Evolutionary conservation across 345 rosid genomes (phyloP).

Genomic region (Dipteronia dyeriana): DNA sequence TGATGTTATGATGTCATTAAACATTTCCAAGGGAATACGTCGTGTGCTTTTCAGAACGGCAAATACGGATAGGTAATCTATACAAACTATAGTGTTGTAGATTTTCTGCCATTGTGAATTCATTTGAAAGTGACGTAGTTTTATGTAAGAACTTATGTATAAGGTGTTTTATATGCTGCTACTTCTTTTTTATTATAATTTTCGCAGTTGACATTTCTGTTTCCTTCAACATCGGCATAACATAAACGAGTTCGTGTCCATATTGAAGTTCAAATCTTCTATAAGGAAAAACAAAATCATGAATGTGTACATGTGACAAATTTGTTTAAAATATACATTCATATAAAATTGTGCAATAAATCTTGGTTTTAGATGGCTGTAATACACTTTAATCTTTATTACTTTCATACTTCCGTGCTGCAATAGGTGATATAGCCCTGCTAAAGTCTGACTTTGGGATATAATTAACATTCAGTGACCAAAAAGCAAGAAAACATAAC

Average conservation of each 20-base stretch:
- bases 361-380: background rate
- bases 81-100: background rate
- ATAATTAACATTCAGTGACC: background rate
- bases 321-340: too few relatives aligned
- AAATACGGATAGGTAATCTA: constrained; percentile 76
- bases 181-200: background rate
- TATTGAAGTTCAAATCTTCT: background rate
- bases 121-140: background rate
- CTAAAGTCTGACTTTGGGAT: background rate
- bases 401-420: background rate
- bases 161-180: background rate
- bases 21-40: constrained; percentile 74
- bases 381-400: background rate
- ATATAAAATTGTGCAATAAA: background rate
- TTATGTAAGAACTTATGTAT: background rate
- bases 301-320: background rate
- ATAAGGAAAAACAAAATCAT: too few relatives aligned
- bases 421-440: too few relatives aligned
- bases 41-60: constrained; percentile 86
- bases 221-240: background rate
- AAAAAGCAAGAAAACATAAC: background rate
- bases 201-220: background rate
- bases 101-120: background rate
- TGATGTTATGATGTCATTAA: constrained; percentile 76
- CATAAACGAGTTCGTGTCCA: background rate